phyloP scores from a whole-genome alignment of 2,329 filamentous ascomycete genomes.

The Hypoxylon sp. region DNA sequence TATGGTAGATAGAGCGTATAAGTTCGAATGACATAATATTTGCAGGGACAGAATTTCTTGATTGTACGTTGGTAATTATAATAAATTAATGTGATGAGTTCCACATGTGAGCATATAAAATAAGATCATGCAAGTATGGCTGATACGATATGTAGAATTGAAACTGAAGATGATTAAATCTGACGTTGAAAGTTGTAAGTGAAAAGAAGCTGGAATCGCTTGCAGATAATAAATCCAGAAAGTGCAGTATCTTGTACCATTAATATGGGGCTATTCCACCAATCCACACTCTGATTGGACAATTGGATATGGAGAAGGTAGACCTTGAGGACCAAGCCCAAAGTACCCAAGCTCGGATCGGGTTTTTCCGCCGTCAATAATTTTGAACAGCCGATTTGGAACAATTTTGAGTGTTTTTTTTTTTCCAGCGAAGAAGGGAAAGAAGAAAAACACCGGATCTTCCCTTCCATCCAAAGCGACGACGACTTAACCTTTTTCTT shows the following conservation, averaged over 20 bases:
- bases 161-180: too few species aligned
- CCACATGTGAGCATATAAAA: too few species aligned
- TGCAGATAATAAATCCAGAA: too few species aligned
- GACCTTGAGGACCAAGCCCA: constrained; percentile 33
- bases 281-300: constrained; percentile 26
- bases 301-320: constrained; percentile 25
- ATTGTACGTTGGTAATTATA: too few species aligned
- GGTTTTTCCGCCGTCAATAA: constrained; percentile 45
- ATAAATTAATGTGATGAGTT: too few species aligned
- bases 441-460: constrained; percentile 29
- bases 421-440: constrained; percentile 38
- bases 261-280: constrained; percentile 4
- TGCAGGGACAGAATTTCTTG: too few species aligned
- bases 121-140: too few species aligned
- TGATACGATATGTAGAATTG: too few species aligned
- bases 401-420: constrained; percentile 59
- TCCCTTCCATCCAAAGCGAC: constrained; percentile 16
- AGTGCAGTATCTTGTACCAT: neutral
- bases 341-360: constrained; percentile 41
- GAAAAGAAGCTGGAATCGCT: too few species aligned
- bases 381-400: constrained; percentile 43
- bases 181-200: too few species aligned
- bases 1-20: too few species aligned
- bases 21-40: too few species aligned
- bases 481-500: constrained; percentile 39